A percentile compares a stretch with the other conserved stretches of the same genome.
Evolutionary conservation across 1,139 yeast species (phyloP).

Genomic region (Geotrichum histeridarum): DNA sequence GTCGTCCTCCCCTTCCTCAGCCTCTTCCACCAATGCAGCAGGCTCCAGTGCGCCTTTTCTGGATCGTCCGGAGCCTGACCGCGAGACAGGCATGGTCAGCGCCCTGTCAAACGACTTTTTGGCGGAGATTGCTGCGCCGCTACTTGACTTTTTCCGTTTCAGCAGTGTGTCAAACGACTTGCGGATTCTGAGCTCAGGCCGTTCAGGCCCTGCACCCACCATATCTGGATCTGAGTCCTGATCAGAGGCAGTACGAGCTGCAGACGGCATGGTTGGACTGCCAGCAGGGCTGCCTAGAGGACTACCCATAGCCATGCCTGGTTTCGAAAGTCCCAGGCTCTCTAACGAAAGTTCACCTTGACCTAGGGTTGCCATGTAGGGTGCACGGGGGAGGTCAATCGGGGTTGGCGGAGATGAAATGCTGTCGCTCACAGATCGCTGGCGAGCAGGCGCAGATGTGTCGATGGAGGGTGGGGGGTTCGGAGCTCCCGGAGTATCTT

Average conservation of each 20-base stretch:
- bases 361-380: conserved; percentile 9
- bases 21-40: neutral
- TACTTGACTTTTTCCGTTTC: neutral
- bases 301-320: neutral
- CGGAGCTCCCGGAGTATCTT: neutral
- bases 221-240: neutral
- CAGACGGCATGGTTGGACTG: neutral
- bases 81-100: conserved; percentile 1
- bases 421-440: conserved; percentile 12
- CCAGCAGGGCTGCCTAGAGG: neutral
- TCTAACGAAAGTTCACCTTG: conserved; percentile 16
- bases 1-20: neutral
- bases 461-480: neutral
- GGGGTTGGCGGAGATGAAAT: neutral
- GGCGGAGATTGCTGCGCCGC: neutral
- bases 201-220: neutral
- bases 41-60: neutral
- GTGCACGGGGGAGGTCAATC: neutral
- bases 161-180: conserved; percentile 5
- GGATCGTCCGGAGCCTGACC: neutral
- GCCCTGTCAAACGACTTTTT: conserved; percentile 3
- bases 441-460: neutral
- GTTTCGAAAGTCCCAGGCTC: conserved; percentile 10
- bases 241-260: neutral
- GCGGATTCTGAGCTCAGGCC: neutral